phyloP scores from a whole-genome alignment of 2,329 filamentous ascomycete species.

The Bipolaris sorokiniana region DNA sequence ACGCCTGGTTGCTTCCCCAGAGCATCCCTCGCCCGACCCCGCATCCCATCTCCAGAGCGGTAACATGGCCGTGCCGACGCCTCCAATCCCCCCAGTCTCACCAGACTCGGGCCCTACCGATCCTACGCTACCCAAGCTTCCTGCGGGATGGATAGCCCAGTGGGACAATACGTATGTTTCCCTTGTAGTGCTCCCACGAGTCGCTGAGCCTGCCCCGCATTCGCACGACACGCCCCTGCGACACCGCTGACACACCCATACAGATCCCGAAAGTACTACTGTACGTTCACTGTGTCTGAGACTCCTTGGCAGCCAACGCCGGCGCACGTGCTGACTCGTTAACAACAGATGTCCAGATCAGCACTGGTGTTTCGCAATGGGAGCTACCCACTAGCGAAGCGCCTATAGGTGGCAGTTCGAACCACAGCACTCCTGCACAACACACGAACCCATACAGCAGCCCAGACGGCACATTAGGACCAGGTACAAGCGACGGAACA shows the following conservation, averaged over 20 bases:
- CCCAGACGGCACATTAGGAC: constrained; percentile 51
- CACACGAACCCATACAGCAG: constrained; percentile 68
- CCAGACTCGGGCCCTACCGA: constrained; percentile 51
- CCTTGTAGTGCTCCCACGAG: not conserved
- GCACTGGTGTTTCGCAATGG: constrained; percentile 75
- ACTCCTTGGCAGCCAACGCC: not conserved
- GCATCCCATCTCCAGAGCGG: constrained; percentile 10
- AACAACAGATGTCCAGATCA: constrained; percentile 65
- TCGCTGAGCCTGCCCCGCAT: constrained; percentile 22
- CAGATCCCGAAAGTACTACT: constrained; percentile 51
- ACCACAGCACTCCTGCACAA: constrained; percentile 52
- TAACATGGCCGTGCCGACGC: constrained; percentile 46
- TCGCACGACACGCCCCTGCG: constrained; percentile 21
- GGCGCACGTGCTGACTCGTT: not conserved
- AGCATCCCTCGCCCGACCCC: constrained; percentile 7
- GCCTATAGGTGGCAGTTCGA: constrained; percentile 65
- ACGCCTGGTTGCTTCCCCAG: not conserved
- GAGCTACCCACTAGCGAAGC: constrained; percentile 71
- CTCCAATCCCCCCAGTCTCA: constrained; percentile 45
- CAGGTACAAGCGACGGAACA: constrained; percentile 51
- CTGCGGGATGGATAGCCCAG: constrained; percentile 50
- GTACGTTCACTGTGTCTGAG: constrained; percentile 25
- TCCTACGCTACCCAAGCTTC: constrained; percentile 46
- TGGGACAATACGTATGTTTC: constrained; percentile 48
- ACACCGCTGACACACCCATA: constrained; percentile 28